Base-by-base conservation (phyloP, 441 rosid genomes). In the Bocquillonia castaneifolia region DNA sequence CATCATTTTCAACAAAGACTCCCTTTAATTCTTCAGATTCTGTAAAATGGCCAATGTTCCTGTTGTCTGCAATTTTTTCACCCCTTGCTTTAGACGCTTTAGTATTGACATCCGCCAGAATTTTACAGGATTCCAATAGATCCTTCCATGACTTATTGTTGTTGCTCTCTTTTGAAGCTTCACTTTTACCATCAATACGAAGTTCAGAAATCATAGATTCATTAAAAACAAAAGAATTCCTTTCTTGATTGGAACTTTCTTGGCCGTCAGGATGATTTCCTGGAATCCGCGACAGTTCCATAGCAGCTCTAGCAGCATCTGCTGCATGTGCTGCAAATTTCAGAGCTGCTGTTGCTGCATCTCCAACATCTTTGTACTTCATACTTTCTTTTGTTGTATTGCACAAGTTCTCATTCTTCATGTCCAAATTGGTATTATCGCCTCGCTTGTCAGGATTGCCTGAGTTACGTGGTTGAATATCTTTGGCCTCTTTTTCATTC, bases 251-350 rank as follows among this genome's bases (percentile, higher is more conserved):
- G 32, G 32, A 53, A 53, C n/a, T 53, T 18, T 53, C 26, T 53
- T 26, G 58, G 7, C 32, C 6, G 17, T 25, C 58, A 53, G 32
- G 31, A 26, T 26, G n/a, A n/a, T 53, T 53, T 14, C 58, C 0
- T 18, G 0, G 13, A 67, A 48, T 71, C 72, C 66, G n/a, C 5
- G 85, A 82, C 64, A 87, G 85, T 37, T 79, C 70, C 12, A 76
- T 56, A 10, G 85, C 83, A 7, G 81, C 85, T 75, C 79, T 70
- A 40, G 88, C 85, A 39, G 85, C 85, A 28, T 28, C 81, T 20
- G 87, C 87, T 15, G 88, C 85, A 65, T 77, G 74, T 66, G 74
- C 78, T 22, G 82, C 88, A 23, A 87, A 67, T 73, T 77, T 72
- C 22, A 79, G 78, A 31, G 88, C 84, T 28, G 76, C 85, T 45